Evolutionary conservation across 805 yeast genomes (phyloP), one percentile per base, ranked within the genome.

Genomic region (Myxozyma sirexii): DNA sequence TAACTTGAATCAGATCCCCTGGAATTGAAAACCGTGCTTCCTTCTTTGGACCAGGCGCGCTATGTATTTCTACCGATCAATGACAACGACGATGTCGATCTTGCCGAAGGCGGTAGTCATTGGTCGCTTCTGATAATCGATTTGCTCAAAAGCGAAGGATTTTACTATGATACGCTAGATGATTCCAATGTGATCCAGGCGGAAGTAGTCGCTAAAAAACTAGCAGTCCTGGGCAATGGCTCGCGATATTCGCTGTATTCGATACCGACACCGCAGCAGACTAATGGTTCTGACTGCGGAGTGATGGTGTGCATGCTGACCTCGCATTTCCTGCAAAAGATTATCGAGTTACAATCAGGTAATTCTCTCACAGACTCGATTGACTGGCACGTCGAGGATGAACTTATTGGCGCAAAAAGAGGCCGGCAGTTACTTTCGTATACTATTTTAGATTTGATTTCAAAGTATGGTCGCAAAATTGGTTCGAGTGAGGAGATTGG

Each of bases 1-100:
- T 2, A 44, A n/a, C n/a, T n/a, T n/a, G n/a, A n/a, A n/a, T n/a
- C 24, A 53, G 76, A 73, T 49, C 82, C 82, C 1, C 60, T 57
- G 4, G 72, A 74, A 4, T 72, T 82, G 31, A 72, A 71, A 44
- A 78, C 76, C 1, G 83, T 79, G 0, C 67, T 82, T 27, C 86
- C 86, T 0, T 70, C 75, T 37, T 58, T 82, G 3, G 76, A 75
- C 13, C 65, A 72, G 1, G 74, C 83, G 1, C 72, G 75, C 13
- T 82, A 84, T 65, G 76, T 88, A 0, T 87, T 88, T 63, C 70
- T 87, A 41, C 94, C 93, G 0, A 76, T 87, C 29, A 88, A 86
- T 70, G 87, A 83, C 68, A 84, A 82, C 60, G 86, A 80, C 47
- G 86, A 84, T 56, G 75, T 83, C 43, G 86, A 80, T 48, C 74